Evolutionary conservation across 1,284 basidiomycete species (phyloP), one percentile per base, ranked within the genome.

Genomic region (Cerrena zonata): DNA sequence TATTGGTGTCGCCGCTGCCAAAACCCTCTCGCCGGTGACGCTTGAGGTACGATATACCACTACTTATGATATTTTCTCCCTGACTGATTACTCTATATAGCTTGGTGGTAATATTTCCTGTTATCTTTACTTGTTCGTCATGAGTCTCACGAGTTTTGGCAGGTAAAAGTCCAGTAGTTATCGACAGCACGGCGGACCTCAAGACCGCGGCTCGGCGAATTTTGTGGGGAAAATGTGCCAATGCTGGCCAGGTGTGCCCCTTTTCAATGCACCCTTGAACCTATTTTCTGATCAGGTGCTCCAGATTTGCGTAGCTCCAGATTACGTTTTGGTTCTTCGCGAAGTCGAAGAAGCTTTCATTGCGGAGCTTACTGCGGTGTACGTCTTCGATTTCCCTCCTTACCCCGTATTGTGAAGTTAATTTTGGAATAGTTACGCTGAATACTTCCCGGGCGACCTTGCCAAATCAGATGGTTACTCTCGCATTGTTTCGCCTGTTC

Each of bases 131-230:
- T 19, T 13, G 21, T 15, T n/a, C n/a, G 12, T 18, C 23, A 18
- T 26, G 36, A 15, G 15, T 22, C 15, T n/a, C 15, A 47, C 49
- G 22, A 34, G 12, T 18, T 15, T 7, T 43, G 11, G 5, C 23
- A 59, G 89, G 91, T 45, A 95, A 95, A 70, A 89, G 82, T 11
- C 93, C 93, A 2, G 87, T 85, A 10, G 78, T 94, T 57, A 71
- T 95, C 45, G 87, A 93, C 61, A 73, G 85, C 1, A 75, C 72
- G 44, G 77, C 77, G 56, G 80, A 90, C 61, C 63, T 89, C 49
- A 72, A 78, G 53, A 65, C 72, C 2, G 74, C 82, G 0, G 82
- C 84, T 0, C 75, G 74, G 41, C 76, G 89, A 15, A 74, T 91
- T 46, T 69, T 94, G 37, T 92, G 89, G 83, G 91, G 91, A 45